Evolutionary conservation across 1,139 yeast genomes (phyloP).

Genomic region (Blastobotrys raffinosifermentans): DNA sequence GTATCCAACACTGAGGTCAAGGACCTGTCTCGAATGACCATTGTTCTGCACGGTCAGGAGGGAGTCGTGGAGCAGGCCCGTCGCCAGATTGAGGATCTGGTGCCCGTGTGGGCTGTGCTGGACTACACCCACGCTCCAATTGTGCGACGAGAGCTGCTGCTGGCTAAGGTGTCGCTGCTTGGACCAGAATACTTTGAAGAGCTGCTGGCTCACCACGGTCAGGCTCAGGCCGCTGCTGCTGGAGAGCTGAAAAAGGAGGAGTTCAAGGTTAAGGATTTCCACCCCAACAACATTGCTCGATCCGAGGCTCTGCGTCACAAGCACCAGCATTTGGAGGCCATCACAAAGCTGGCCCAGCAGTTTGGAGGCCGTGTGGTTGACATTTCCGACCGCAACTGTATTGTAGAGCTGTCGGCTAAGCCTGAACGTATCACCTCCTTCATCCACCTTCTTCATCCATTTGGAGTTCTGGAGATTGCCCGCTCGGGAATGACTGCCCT

Average conservation of each 20-base stretch:
- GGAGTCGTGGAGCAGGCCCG: slow-evolving; percentile 98
- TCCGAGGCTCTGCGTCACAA: slow-evolving; percentile 93
- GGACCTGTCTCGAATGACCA: slow-evolving; percentile 94
- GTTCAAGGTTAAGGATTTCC: slow-evolving; percentile 37
- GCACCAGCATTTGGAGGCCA: slow-evolving; percentile 80
- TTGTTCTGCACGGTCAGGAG: slow-evolving; percentile 89
- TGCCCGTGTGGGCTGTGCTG: slow-evolving; percentile 95
- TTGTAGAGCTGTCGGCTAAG: slow-evolving; percentile 90
- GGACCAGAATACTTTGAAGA: slow-evolving; percentile 98
- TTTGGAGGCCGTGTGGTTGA: slow-evolving; percentile 93
- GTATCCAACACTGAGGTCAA: slow-evolving; percentile 96
- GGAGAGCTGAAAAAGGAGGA: slow-evolving; percentile 17
- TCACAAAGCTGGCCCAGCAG: slow-evolving; percentile 71
- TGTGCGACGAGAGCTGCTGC: slow-evolving; percentile 80
- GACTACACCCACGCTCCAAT: slow-evolving; percentile 89
- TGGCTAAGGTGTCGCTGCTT: slow-evolving; percentile 85
- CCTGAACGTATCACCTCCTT: slow-evolving; percentile 85
- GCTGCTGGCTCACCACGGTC: slow-evolving; percentile 78
- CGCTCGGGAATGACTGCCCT: slow-evolving; percentile 98
- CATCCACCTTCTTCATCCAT: slow-evolving; percentile 85
- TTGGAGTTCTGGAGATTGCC: slow-evolving; percentile 93
- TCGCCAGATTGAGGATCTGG: slow-evolving; percentile 94
- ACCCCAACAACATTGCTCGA: slow-evolving; percentile 85
- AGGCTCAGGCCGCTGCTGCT: slow-evolving; percentile 29
- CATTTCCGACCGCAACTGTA: slow-evolving; percentile 87